Conservation (phyloP, 768 basidiomycete genomes). For the Mycena galopus region DNA sequence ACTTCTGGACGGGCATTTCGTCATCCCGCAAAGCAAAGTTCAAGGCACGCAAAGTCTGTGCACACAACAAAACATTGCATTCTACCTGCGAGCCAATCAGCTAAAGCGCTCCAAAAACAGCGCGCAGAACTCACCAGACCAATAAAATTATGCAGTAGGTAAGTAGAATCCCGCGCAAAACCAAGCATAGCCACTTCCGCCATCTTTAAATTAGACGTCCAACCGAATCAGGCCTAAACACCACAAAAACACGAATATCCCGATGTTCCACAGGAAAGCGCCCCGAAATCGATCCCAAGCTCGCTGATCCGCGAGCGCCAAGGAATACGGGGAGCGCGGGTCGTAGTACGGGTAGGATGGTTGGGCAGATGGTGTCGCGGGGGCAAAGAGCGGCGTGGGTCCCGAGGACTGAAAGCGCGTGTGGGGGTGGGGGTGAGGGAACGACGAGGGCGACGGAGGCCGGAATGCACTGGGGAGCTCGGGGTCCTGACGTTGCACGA, state of each 20-base stretch:
- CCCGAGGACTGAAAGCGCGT: constrained; percentile 17
- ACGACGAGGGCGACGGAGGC: constrained; percentile 35
- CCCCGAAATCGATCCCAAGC: constrained; percentile 27
- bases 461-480: constrained; percentile 34
- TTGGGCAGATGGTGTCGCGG: constrained; percentile 5
- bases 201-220: not conserved
- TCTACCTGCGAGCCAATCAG: not conserved
- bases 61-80: not conserved
- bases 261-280: constrained; percentile 21
- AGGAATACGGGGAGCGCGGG: constrained; percentile 36
- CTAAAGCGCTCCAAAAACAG: not conserved
- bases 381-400: constrained; percentile 31
- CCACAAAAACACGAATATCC: constrained; percentile 25
- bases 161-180: not conserved
- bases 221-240: constrained; percentile 25
- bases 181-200: not conserved
- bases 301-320: constrained; percentile 31
- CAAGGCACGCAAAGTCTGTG: not conserved
- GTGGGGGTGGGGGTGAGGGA: constrained; percentile 31
- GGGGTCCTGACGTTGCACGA: constrained; percentile 2
- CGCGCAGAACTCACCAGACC: not conserved
- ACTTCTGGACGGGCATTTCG: too few species aligned
- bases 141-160: not conserved
- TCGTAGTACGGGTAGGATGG: constrained; percentile 33
- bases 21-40: too few species aligned